Conservation (phyloP, 345 rosid genomes). For the Gossypium anomalum region DNA sequence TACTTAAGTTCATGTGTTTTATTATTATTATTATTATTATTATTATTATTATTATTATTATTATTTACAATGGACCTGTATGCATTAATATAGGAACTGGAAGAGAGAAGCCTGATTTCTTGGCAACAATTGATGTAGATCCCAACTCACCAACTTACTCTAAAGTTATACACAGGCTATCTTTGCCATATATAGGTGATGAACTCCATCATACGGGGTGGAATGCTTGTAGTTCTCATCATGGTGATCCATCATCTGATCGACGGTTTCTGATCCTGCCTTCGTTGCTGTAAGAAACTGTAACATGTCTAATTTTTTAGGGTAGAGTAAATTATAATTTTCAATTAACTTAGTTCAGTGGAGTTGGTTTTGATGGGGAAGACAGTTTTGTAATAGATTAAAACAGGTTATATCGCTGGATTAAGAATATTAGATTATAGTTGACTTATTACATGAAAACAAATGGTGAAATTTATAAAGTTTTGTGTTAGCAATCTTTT, state of each 20-base stretch:
- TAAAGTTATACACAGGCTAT: conserved; percentile 68
- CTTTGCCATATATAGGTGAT: conserved; percentile 71
- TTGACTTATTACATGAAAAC: too few relatives aligned
- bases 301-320: neutral
- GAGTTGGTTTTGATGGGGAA: too few relatives aligned
- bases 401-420: too few relatives aligned
- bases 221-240: conserved; percentile 97
- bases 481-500: too few relatives aligned
- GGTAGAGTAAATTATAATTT: too few relatives aligned
- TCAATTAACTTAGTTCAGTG: too few relatives aligned
- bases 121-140: conserved; percentile 81
- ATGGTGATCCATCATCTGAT: conserved; percentile 68
- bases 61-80: neutral
- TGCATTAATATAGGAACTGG: conserved; percentile 53
- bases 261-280: conserved; percentile 76
- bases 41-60: too few relatives aligned
- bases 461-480: too few relatives aligned
- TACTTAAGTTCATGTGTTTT: neutral
- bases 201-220: conserved; percentile 94
- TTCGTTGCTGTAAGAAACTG: conserved; percentile 52
- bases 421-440: too few relatives aligned
- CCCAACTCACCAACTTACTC: conserved; percentile 69
- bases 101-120: conserved; percentile 68
- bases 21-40: too few relatives aligned
- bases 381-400: too few relatives aligned